Percentiles rank a stretch among this genome's conserved stretches.
Evolutionary conservation across 169 alveolate genomes (phyloP).

Genomic region (Babesia sp.): DNA sequence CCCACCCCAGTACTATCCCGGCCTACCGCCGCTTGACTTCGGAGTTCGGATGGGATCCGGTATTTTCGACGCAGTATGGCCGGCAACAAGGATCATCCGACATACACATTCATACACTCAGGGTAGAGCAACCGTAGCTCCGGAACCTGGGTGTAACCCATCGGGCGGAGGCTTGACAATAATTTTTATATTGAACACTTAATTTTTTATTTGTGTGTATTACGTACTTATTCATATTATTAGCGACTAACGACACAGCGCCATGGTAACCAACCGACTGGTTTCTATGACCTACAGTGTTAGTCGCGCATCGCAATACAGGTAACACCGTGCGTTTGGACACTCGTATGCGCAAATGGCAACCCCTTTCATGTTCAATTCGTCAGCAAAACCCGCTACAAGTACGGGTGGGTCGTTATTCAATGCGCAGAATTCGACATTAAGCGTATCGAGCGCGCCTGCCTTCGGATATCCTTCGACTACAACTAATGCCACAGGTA

Average conservation of each 20-base stretch:
- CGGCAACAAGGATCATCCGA: slow-evolving; percentile 70
- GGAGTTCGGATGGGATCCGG: slow-evolving; percentile 93
- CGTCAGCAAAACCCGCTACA: background rate
- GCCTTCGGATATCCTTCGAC: slow-evolving; percentile 13
- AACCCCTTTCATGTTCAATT: background rate
- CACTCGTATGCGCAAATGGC: slow-evolving; percentile 1
- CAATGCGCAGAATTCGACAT: background rate
- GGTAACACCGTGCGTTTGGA: background rate
- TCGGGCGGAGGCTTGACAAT: background rate
- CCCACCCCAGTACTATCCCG: slow-evolving; percentile 90
- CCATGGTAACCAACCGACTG: background rate
- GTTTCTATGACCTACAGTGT: background rate
- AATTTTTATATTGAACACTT: no score
- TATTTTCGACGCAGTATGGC: slow-evolving; percentile 88
- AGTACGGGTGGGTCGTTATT: slow-evolving; percentile 9
- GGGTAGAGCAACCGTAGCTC: background rate
- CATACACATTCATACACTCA: background rate
- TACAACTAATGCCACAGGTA: background rate
- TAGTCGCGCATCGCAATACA: slow-evolving; percentile 20
- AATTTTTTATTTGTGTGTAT: no score
- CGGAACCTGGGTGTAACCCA: background rate
- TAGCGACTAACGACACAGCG: background rate
- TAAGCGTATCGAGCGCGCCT: background rate
- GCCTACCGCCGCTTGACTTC: slow-evolving; percentile 92
- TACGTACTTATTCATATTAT: background rate